phyloP scores from a whole-genome alignment of 345 rosid species.

The Nephelium lappaceum region DNA sequence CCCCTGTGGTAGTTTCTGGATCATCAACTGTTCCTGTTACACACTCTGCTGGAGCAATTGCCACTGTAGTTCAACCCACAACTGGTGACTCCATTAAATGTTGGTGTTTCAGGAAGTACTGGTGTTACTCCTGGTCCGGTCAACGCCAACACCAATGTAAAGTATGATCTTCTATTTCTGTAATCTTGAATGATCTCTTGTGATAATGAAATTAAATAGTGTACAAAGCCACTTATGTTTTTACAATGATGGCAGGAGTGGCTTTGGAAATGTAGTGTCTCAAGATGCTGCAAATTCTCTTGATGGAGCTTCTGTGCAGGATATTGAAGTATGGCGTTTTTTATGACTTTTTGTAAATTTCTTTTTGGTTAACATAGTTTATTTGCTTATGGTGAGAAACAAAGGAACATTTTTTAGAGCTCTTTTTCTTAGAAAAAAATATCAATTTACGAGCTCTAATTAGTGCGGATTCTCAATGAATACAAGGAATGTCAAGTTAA shows the following conservation, averaged over 20 bases:
- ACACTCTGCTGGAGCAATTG: conserved; percentile 31
- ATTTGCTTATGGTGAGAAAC: background rate
- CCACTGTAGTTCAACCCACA: conserved; percentile 36
- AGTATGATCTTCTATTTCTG: conserved; percentile 40
- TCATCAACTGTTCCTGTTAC: conserved; percentile 44
- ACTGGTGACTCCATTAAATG: conserved; percentile 32
- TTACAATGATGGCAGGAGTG: conserved; percentile 35
- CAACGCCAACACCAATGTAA: conserved; percentile 44
- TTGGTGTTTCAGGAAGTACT: conserved; percentile 41
- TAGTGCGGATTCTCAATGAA: background rate
- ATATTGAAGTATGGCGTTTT: conserved; percentile 55
- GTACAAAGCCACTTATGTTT: conserved; percentile 10
- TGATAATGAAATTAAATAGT: background rate
- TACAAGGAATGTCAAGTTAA: background rate
- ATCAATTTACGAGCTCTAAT: background rate
- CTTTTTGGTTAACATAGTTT: background rate
- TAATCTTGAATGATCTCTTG: conserved; percentile 15
- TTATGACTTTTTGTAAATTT: conserved; percentile 12
- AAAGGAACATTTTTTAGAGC: background rate
- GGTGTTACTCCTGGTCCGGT: conserved; percentile 31
- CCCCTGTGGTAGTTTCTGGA: conserved; percentile 47
- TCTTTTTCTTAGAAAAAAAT: background rate
- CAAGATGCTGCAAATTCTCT: conserved; percentile 41
- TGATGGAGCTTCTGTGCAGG: conserved; percentile 56
- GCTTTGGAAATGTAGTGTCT: conserved; percentile 41